These are phyloP conservation scores for Meyerozyma carpophila DNA, from an alignment of 1,139 yeast genomes.

Conservation along the genomic window DNA sequence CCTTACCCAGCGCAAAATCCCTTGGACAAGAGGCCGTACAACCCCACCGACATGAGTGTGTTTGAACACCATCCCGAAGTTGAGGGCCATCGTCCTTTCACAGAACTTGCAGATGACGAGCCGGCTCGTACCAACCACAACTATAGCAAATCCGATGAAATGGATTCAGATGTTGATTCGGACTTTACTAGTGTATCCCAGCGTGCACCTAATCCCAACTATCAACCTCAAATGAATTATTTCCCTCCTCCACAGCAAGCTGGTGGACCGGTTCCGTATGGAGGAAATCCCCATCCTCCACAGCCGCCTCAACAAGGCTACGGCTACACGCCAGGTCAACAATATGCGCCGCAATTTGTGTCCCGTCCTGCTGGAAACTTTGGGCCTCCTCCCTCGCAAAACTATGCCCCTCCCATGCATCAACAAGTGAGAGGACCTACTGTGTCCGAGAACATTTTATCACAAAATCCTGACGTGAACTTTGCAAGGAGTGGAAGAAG, in stretches of 20 bases:
- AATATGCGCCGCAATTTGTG: slow-evolving; percentile 2
- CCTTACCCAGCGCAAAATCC: slow-evolving; percentile 19
- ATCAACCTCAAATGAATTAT: slow-evolving; percentile 3
- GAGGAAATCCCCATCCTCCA: slow-evolving; percentile 2
- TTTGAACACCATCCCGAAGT: slow-evolving; percentile 45
- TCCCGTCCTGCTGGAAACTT: slow-evolving; percentile 1
- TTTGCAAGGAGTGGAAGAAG: slow-evolving; percentile 22
- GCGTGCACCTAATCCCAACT: slow-evolving; percentile 9
- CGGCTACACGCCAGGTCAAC: neutral
- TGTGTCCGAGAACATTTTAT: slow-evolving; percentile 44
- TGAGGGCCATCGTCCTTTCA: slow-evolving; percentile 45
- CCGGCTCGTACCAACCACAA: slow-evolving; percentile 8
- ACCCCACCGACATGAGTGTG: slow-evolving; percentile 21
- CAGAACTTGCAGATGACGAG: slow-evolving; percentile 36
- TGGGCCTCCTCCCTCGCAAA: neutral
- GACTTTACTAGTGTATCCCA: slow-evolving; percentile 14
- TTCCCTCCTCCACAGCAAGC: slow-evolving; percentile 4
- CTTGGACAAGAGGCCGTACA: slow-evolving; percentile 15
- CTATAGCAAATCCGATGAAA: slow-evolving; percentile 8
- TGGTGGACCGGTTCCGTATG: slow-evolving; percentile 1
- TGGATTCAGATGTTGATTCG: slow-evolving; percentile 4
- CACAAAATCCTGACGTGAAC: slow-evolving; percentile 50
- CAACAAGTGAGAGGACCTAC: slow-evolving; percentile 21
- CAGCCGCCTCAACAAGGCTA: slow-evolving; percentile 5
- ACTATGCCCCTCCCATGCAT: slow-evolving; percentile 1